These are phyloP conservation scores for Flaveria sonorensis DNA, from an alignment of 129 eudicot species.

Conservation along the genomic window DNA sequence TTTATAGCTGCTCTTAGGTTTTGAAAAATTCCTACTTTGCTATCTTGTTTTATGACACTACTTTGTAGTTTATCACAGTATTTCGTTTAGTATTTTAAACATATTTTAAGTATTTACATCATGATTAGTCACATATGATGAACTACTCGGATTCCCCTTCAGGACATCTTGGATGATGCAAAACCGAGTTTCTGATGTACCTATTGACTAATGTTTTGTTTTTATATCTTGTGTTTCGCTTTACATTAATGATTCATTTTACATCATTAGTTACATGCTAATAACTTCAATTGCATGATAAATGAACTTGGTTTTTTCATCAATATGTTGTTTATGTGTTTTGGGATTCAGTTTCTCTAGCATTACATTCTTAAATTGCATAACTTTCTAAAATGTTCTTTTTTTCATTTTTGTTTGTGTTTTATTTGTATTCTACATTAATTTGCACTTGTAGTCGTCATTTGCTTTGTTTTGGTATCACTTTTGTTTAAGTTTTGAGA, in stretches of 20 bases:
- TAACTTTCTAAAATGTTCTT: no score
- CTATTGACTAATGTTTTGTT: neutral
- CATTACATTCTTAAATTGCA: no score
- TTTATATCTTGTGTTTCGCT: neutral
- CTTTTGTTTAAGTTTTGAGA: no score
- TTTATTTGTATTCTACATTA: no score
- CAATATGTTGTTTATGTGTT: no score
- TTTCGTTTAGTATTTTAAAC: neutral
- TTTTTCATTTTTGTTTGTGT: no score
- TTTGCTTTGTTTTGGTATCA: no score
- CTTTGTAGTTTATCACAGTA: neutral
- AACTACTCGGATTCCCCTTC: slow-evolving; percentile 87
- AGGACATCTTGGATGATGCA: slow-evolving; percentile 70
- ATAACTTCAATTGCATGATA: no score
- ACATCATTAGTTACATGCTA: no score
- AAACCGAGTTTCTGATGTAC: slow-evolving; percentile 79
- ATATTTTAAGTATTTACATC: neutral
- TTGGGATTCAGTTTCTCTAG: no score
- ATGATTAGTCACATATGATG: slow-evolving; percentile 44
- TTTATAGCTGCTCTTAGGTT: neutral
- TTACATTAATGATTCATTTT: neutral
- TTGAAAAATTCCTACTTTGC: neutral
- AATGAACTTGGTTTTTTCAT: no score
- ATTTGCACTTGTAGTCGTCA: no score
- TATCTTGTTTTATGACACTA: neutral